A percentile compares a stretch with the other conserved stretches of the same genome.
Evolutionary conservation across 306 rosid genomes (phyloP).

Genomic region (Trifolium subterraneum): DNA sequence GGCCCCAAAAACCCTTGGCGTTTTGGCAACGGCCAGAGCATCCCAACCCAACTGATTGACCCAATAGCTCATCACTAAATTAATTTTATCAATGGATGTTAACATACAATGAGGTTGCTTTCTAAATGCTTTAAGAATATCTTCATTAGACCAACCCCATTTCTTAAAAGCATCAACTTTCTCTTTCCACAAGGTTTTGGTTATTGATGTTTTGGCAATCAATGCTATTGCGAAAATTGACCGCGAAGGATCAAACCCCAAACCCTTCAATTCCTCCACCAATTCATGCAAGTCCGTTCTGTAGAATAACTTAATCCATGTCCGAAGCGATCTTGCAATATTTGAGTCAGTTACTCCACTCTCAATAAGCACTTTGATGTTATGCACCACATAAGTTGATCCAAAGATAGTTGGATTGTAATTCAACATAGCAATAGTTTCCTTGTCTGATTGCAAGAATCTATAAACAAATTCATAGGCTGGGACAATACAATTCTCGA

Average conservation of each 20-base stretch:
- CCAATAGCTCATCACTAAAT: slow-evolving; percentile 46
- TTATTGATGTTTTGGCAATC: slow-evolving; percentile 29
- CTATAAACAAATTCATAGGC: neutral
- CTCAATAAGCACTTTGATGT: neutral
- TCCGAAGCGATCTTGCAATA: neutral
- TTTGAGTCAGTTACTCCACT: neutral
- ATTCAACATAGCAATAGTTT: neutral
- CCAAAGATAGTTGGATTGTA: neutral
- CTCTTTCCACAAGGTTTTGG: slow-evolving; percentile 46
- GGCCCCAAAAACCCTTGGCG: neutral
- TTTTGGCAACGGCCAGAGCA: slow-evolving; percentile 19
- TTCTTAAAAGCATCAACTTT: slow-evolving; percentile 48
- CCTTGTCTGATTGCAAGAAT: neutral
- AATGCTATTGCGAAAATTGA: slow-evolving; percentile 41
- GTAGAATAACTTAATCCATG: neutral
- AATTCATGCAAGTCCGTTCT: neutral
- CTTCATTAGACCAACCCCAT: slow-evolving; percentile 70
- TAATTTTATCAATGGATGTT: slow-evolving; percentile 45
- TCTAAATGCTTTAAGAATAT: slow-evolving; percentile 41
- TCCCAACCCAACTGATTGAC: slow-evolving; percentile 46
- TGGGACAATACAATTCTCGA: neutral
- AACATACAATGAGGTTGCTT: slow-evolving; percentile 50
- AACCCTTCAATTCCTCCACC: slow-evolving; percentile 40
- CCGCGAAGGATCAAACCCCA: slow-evolving; percentile 51
- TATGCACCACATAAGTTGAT: neutral